Base-by-base conservation (phyloP, 2,329 filamentous ascomycete species). In the Penicillium nordicum region DNA sequence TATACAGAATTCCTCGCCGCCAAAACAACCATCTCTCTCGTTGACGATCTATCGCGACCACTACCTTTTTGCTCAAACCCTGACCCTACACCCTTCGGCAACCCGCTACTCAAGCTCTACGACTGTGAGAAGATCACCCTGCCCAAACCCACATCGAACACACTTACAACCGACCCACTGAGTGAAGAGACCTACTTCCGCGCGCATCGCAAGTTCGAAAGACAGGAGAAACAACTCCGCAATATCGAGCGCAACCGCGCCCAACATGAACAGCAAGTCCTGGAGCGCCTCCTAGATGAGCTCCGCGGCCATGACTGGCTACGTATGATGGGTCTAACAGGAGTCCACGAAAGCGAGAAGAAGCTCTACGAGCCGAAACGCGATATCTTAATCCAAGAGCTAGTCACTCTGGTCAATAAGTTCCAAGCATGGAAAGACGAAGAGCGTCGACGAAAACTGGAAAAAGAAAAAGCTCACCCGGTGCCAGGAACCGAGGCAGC, bases 271-370 rank as follows among this genome's bases (percentile, higher is more conserved):
- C 80, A 82, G 45, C 83, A 87, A 63, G 73, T 88, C n/a, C 41
- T 55, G 14, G 84, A 88, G 59, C 78, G 84, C 8, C 75, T 88
- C 16, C 80, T 97, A 7, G 91, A 94, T 52, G 91, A 91, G 18
- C 81, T 99, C 1, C 88, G 91, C 70, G 90, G 93, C 2, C 90
- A 89, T 56, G 94, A 97, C 73, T 99, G 94, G 94, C 80, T 97
- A 55, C 87, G 89, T 59, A 84, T 92, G 4, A 92, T 99, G 86
- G 94, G 93, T 27, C 88, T 97, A 34, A 93, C 86, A 61, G 90
- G 83, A 37, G 77, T 95, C 37, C 95, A 91, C 0, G 92, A 97
- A 68, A 86, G 85, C 23, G 90, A 90, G 68, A 93, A 90, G 75
- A 94, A 89, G 72, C 84, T 88, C 30, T 97, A 91, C 73, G 91